Base-by-base conservation (phyloP, 2,329 filamentous ascomycete genomes). In the Aspergillus sp. region DNA sequence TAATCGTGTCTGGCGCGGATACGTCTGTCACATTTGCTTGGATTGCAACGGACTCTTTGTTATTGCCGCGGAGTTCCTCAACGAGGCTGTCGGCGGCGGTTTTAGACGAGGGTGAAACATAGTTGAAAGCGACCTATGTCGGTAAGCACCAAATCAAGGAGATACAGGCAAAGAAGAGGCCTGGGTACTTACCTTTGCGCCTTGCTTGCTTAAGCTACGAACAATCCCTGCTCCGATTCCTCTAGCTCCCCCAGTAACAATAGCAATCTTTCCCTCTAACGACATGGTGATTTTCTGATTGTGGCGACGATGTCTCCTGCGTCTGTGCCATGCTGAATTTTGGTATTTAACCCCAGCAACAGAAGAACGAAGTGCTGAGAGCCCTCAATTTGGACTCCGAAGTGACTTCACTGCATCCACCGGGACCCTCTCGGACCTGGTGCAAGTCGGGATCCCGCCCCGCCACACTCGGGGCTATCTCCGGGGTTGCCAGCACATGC, bases 221-320 rank as follows among this genome's bases (percentile, higher is more conserved):
- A 60, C 61, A 14, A 64, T 63, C 9, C 62, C 59, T 2, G 61
- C 55, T 17, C 62, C 61, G 6, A 64, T 64, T 33, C 62, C 62
- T 27, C 61, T 39, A 7, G 62, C 62, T 3, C 62, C 62, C 8
- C 62, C 62, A 11, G 61, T 64, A 39, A 64, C 62, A 19, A 64
- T 63, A 35, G 62, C 61, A 31, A 63, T 39, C 48, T 63, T 64
- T 4, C 56, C 61, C 31, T 52, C n/a, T 15, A 65, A 56, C 7
- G 62, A 64, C 62, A 64, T 63, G 37, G 6, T 52, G 52, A 3
- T 37, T 24, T 45, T 7, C 31, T 23, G 24, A 45, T 43, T 21
- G 40, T 31, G 17, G 35, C 6, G 14, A 27, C 4, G 35, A 17
- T 15, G 24, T 43, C 21, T 14, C 21, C 35, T 9, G 19, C 35